A percentile compares a stretch with the other conserved stretches of the same genome.
Conservation (phyloP, 2,329 filamentous ascomycete genomes). For the Chrysosporium queenslandicum region DNA sequence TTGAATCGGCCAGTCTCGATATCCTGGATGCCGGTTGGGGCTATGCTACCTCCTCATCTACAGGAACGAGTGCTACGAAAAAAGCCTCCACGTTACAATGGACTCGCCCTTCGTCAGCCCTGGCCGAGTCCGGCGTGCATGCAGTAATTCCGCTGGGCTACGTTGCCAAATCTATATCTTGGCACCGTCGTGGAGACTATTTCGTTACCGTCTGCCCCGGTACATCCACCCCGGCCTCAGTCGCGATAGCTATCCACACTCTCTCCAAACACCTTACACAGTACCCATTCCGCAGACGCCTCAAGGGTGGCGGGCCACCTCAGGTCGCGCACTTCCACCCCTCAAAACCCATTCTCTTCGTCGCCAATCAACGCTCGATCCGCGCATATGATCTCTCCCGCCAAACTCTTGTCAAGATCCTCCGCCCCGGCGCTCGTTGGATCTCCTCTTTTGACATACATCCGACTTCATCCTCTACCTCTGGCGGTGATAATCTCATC, state of each 20-base stretch:
- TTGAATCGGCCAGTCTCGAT: slow-evolving; percentile 64
- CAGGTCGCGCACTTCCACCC: slow-evolving; percentile 94
- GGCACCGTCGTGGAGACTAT: slow-evolving; percentile 92
- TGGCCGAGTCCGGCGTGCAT: slow-evolving; percentile 66
- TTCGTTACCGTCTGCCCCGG: slow-evolving; percentile 78
- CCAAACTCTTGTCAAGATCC: slow-evolving; percentile 82
- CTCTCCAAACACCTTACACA: slow-evolving; percentile 91
- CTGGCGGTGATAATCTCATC: slow-evolving; percentile 85
- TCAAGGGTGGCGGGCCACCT: slow-evolving; percentile 62
- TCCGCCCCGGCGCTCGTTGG: slow-evolving; percentile 89
- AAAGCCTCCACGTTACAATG: slow-evolving; percentile 74
- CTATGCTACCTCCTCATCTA: slow-evolving; percentile 58
- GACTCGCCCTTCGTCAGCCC: slow-evolving; percentile 62
- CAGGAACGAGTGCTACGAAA: slow-evolving; percentile 45
- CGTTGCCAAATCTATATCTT: slow-evolving; percentile 76
- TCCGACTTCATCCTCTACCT: slow-evolving; percentile 76
- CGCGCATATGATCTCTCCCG: slow-evolving; percentile 87
- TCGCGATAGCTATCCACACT: slow-evolving; percentile 84
- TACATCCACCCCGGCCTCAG: slow-evolving; percentile 39
- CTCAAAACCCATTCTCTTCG: slow-evolving; percentile 83
- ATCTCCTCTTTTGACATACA: slow-evolving; percentile 93
- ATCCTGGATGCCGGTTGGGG: slow-evolving; percentile 85
- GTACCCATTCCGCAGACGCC: slow-evolving; percentile 69
- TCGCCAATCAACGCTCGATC: slow-evolving; percentile 87
- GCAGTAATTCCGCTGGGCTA: slow-evolving; percentile 71